Conservation (phyloP, 805 yeast genomes). For the Monosporozyma servazzii region DNA sequence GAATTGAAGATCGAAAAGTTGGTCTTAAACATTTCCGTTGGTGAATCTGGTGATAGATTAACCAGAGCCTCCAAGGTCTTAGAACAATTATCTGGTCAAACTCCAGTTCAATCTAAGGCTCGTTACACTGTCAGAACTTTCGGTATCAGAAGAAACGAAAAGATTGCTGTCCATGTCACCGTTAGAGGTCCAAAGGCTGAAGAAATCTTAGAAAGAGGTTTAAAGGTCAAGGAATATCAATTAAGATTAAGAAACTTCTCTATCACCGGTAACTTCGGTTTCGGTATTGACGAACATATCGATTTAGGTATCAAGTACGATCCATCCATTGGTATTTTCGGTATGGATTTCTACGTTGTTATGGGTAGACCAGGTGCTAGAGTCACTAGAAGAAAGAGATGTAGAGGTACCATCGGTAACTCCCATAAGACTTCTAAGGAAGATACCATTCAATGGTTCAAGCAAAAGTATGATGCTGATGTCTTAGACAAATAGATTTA, state of each 20-base stretch:
- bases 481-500: conserved; percentile 64
- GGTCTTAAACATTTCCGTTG: conserved; percentile 99
- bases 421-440: conserved; percentile 85
- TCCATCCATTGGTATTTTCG: conserved; percentile 99
- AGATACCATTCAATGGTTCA: conserved; percentile 97
- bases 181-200: conserved; percentile 99
- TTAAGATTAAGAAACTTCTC: conserved; percentile 91
- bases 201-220: conserved; percentile 99
- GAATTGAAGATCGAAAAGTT: conserved; percentile 98
- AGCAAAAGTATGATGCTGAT: conserved; percentile 98
- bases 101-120: conserved; percentile 99
- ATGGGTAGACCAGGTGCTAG: conserved; percentile 99
- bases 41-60: conserved; percentile 99
- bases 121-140: conserved; percentile 99
- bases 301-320: conserved; percentile 99
- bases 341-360: conserved; percentile 99
- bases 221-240: conserved; percentile 99
- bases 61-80: conserved; percentile 99
- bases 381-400: conserved; percentile 97
- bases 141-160: conserved; percentile 99
- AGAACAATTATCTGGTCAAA: conserved; percentile 99
- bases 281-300: conserved; percentile 99
- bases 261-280: conserved; percentile 99
- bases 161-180: conserved; percentile 98
- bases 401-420: conserved; percentile 81